These are phyloP conservation scores for Botrytis squamosa DNA, from an alignment of 2,329 filamentous ascomycete genomes.

Conservation along the genomic window DNA sequence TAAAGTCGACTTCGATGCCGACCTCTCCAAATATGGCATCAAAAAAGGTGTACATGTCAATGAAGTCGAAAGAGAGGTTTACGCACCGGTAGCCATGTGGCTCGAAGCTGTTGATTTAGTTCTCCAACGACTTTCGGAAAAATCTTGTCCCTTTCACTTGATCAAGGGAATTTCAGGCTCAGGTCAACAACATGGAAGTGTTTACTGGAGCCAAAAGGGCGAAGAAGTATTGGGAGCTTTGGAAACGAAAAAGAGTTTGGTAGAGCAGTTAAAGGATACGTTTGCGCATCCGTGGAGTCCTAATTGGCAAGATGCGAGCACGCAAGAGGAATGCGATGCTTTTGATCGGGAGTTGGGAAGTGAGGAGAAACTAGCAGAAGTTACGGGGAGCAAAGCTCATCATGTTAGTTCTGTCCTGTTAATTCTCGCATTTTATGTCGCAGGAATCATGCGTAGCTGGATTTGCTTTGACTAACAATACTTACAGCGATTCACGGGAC, in stretches of 20 bases:
- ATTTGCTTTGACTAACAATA: slow-evolving; percentile 22
- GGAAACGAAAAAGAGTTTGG: slow-evolving; percentile 58
- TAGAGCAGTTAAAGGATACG: slow-evolving; percentile 66
- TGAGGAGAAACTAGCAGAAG: slow-evolving; percentile 67
- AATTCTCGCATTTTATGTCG: not conserved
- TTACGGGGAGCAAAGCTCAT: slow-evolving; percentile 90
- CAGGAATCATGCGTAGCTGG: not conserved
- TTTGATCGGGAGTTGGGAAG: slow-evolving; percentile 75
- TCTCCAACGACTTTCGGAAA: slow-evolving; percentile 66
- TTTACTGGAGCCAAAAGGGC: slow-evolving; percentile 80
- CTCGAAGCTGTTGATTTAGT: slow-evolving; percentile 89
- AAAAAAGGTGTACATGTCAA: slow-evolving; percentile 86
- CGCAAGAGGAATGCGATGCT: slow-evolving; percentile 83
- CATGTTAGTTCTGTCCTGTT: slow-evolving; percentile 61
- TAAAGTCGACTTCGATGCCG: slow-evolving; percentile 92
- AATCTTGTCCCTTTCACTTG: slow-evolving; percentile 68
- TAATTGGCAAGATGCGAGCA: slow-evolving; percentile 98
- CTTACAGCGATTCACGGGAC: slow-evolving; percentile 84
- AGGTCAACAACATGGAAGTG: slow-evolving; percentile 96
- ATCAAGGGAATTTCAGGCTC: slow-evolving; percentile 85
- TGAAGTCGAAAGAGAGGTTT: slow-evolving; percentile 81
- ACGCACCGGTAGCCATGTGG: slow-evolving; percentile 91
- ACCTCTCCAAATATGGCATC: slow-evolving; percentile 75
- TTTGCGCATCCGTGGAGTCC: slow-evolving; percentile 86
- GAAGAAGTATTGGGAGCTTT: slow-evolving; percentile 62